Conservation (phyloP, 2,329 filamentous ascomycete species). For the Fusarium sarcochroum region DNA sequence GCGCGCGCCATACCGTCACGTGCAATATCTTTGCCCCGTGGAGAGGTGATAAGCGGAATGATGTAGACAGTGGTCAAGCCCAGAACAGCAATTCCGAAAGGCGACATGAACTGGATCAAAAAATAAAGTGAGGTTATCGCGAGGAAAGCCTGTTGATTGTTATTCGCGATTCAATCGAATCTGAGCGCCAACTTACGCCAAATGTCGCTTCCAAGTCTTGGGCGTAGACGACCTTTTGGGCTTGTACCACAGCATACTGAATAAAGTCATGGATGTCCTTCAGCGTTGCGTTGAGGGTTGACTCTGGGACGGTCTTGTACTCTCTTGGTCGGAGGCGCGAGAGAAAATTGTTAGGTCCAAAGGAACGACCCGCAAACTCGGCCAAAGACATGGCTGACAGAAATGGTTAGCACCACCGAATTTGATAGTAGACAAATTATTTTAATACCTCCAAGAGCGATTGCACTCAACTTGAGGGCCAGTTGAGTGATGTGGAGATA, state of each 20-base stretch:
- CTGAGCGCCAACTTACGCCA: conserved; percentile 1
- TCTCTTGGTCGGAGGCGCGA: conserved; percentile 38
- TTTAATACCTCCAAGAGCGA: conserved; percentile 34
- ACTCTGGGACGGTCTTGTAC: conserved; percentile 40
- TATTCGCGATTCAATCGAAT: not conserved
- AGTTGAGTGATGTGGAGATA: conserved; percentile 39
- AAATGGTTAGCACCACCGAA: not conserved
- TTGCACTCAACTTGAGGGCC: conserved; percentile 25
- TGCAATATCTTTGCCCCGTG: conserved; percentile 21
- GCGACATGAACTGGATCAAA: conserved; percentile 31
- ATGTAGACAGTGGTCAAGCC: conserved; percentile 28
- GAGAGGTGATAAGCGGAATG: conserved; percentile 35
- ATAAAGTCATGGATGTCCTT: conserved; percentile 39
- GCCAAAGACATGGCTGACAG: conserved; percentile 22
- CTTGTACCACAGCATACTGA: conserved; percentile 31
- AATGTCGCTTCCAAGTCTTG: conserved; percentile 37
- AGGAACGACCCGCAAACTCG: conserved; percentile 35
- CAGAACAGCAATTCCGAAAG: conserved; percentile 33
- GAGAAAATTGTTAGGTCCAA: conserved; percentile 35
- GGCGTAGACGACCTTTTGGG: conserved; percentile 30
- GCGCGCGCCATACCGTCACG: conserved; percentile 28
- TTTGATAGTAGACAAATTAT: rapidly evolving
- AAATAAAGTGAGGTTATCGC: conserved; percentile 20
- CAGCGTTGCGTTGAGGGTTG: conserved; percentile 38
- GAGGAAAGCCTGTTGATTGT: conserved; percentile 20